phyloP scores from a whole-genome alignment of 305 asterid genomes.

The Fraxinus sp. region DNA sequence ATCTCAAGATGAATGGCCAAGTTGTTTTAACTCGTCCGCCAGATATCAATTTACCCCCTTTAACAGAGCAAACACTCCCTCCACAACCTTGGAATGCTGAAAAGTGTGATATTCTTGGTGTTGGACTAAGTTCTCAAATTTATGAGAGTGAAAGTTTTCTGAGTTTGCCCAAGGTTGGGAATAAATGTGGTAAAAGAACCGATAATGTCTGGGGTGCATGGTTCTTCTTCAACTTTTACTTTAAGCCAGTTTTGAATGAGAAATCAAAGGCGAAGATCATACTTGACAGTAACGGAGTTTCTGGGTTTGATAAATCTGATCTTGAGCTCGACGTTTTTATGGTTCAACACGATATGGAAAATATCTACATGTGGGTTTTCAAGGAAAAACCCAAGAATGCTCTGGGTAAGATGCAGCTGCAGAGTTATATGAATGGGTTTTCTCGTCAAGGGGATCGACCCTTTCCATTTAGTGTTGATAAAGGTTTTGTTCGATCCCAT shows the following conservation, averaged over 20 bases:
- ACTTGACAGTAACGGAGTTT: slow-evolving; percentile 40
- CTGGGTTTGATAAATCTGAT: slow-evolving; percentile 49
- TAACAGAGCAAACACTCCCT: slow-evolving; percentile 43
- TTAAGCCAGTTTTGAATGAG: slow-evolving; percentile 46
- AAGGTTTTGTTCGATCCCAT: slow-evolving; percentile 55
- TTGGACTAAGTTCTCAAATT: slow-evolving; percentile 22
- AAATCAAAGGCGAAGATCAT: slow-evolving; percentile 46
- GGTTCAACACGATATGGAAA: slow-evolving; percentile 62
- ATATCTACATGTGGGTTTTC: slow-evolving; percentile 58
- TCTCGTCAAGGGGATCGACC: slow-evolving; percentile 53
- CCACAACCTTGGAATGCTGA: slow-evolving; percentile 42
- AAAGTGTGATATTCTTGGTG: slow-evolving; percentile 22
- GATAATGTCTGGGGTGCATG: slow-evolving; percentile 60
- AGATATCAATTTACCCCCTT: slow-evolving; percentile 39
- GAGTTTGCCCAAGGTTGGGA: slow-evolving; percentile 34
- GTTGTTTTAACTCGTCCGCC: slow-evolving; percentile 12
- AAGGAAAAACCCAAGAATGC: slow-evolving; percentile 54
- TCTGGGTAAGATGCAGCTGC: slow-evolving; percentile 53
- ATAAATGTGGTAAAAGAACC: slow-evolving; percentile 43
- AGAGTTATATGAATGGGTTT: slow-evolving; percentile 55
- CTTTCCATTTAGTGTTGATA: slow-evolving; percentile 48
- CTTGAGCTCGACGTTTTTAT: slow-evolving; percentile 48
- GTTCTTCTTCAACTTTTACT: slow-evolving; percentile 54
- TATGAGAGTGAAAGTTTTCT: slow-evolving; percentile 36
- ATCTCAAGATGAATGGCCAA: slow-evolving; percentile 43